phyloP scores from a whole-genome alignment of 805 yeast species.

The Lipomyces oligophaga region DNA sequence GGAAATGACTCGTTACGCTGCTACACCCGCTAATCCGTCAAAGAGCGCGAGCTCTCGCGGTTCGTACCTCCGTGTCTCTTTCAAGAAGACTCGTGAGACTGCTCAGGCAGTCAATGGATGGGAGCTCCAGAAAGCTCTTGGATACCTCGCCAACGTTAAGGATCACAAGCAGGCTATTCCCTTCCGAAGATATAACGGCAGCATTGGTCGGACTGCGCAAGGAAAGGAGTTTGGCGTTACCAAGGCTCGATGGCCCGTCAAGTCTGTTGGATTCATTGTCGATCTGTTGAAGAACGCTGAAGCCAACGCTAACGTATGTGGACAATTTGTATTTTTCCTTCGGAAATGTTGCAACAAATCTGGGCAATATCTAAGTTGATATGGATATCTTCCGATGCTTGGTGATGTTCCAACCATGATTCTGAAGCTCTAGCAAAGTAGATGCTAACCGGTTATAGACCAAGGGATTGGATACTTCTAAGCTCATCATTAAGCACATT shows the following conservation, averaged over 20 bases:
- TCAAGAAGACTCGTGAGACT: conserved; percentile 99
- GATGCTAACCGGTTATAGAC: conserved; percentile 42
- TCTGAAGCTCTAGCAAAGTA: too few species aligned
- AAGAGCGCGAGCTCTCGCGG: conserved; percentile 99
- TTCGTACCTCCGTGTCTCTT: conserved; percentile 97
- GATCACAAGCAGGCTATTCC: conserved; percentile 99
- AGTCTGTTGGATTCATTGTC: conserved; percentile 92
- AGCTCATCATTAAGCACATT: conserved; percentile 93
- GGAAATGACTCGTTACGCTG: conserved; percentile 98
- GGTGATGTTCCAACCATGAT: too few species aligned
- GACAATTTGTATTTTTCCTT: background rate
- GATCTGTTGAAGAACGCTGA: conserved; percentile 96
- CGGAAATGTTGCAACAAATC: too few species aligned
- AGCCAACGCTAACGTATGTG: conserved; percentile 81
- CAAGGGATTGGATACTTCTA: conserved; percentile 95
- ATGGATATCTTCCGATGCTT: too few species aligned
- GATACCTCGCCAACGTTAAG: conserved; percentile 91
- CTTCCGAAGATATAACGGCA: conserved; percentile 94
- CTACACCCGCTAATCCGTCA: conserved; percentile 98
- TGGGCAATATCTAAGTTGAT: too few species aligned
- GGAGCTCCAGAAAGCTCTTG: conserved; percentile 93
- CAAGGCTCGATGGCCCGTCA: conserved; percentile 99
- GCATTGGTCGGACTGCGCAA: conserved; percentile 99
- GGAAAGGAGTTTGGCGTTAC: conserved; percentile 99
- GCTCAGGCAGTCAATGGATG: conserved; percentile 98